Evolutionary conservation across 208 protist species (phyloP).

Genomic region (Ichthyophonus hoferi): DNA sequence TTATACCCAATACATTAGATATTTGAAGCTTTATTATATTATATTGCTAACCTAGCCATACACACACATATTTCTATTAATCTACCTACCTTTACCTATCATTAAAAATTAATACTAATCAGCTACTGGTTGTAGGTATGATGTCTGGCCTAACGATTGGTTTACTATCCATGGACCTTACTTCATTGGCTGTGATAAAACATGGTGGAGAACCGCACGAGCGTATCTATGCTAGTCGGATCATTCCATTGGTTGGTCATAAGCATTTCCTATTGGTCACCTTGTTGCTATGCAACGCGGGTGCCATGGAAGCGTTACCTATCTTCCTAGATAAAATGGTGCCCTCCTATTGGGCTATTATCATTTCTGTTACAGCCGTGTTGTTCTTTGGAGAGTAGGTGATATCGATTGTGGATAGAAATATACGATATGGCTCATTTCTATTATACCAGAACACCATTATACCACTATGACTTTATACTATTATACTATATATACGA

Average conservation of each 20-base stretch:
- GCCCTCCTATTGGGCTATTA: slow-evolving; percentile 45
- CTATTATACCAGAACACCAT: neutral
- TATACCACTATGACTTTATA: neutral
- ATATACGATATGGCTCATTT: neutral
- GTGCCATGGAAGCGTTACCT: slow-evolving; percentile 56
- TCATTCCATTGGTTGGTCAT: slow-evolving; percentile 34
- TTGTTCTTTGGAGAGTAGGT: slow-evolving; percentile 63
- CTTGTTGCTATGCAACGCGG: slow-evolving; percentile 56
- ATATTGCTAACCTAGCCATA: too few relatives aligned
- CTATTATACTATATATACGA: neutral
- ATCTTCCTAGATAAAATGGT: slow-evolving; percentile 60
- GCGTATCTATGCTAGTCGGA: slow-evolving; percentile 7
- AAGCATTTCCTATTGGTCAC: slow-evolving; percentile 62
- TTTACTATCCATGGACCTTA: slow-evolving; percentile 55
- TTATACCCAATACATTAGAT: too few relatives aligned
- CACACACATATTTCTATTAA: neutral
- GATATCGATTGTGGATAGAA: neutral
- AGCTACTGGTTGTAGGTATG: slow-evolving; percentile 17
- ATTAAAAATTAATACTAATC: neutral
- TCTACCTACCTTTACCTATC: neutral
- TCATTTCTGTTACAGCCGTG: slow-evolving; percentile 59
- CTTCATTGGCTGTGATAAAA: slow-evolving; percentile 38
- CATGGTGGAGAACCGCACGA: slow-evolving; percentile 33
- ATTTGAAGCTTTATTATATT: too few relatives aligned
- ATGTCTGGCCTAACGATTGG: slow-evolving; percentile 64